A percentile compares a stretch with the other conserved stretches of the same genome.
These are phyloP conservation scores for Capronia americana DNA, from an alignment of 2,329 filamentous ascomycete species.

Conservation along the genomic window DNA sequence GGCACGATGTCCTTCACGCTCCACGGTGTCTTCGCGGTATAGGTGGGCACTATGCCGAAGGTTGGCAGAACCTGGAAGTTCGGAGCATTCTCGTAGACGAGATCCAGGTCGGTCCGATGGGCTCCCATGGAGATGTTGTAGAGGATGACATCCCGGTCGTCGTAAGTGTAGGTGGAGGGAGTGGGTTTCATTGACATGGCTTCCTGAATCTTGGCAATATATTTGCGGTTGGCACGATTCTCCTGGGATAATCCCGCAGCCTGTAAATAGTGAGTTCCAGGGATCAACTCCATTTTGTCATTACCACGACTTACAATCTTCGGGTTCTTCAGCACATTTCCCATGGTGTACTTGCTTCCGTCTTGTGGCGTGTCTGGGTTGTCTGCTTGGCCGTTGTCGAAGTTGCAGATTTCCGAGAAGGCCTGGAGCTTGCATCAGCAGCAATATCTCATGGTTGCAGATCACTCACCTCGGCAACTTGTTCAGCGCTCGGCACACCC, in stretches of 20 bases:
- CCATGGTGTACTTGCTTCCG: slow-evolving; percentile 78
- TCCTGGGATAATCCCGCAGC: slow-evolving; percentile 41
- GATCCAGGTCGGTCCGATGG: slow-evolving; percentile 83
- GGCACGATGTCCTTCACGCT: slow-evolving; percentile 82
- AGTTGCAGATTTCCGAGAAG: slow-evolving; percentile 81
- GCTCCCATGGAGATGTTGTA: slow-evolving; percentile 96
- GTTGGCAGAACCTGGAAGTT: slow-evolving; percentile 83
- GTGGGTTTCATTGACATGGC: slow-evolving; percentile 73
- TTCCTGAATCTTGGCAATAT: slow-evolving; percentile 75
- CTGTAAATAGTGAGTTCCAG: slow-evolving; percentile 1
- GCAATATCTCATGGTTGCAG: slow-evolving; percentile 41
- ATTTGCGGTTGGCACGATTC: slow-evolving; percentile 61
- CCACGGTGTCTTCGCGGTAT: slow-evolving; percentile 82
- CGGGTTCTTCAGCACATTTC: slow-evolving; percentile 81
- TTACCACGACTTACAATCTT: slow-evolving; percentile 48
- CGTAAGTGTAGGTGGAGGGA: slow-evolving; percentile 79
- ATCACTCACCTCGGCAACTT: slow-evolving; percentile 42
- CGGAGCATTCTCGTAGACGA: slow-evolving; percentile 88
- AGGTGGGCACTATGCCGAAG: slow-evolving; percentile 91
- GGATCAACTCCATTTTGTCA: background rate
- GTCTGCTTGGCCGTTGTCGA: slow-evolving; percentile 85
- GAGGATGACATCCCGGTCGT: slow-evolving; percentile 86
- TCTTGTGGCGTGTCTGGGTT: slow-evolving; percentile 81
- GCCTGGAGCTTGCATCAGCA: slow-evolving; percentile 55
- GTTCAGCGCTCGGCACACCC: slow-evolving; percentile 40